Evolutionary conservation across 345 rosid species (phyloP), one percentile per base, ranked within the genome.

Genomic region (Reutealis trisperma): DNA sequence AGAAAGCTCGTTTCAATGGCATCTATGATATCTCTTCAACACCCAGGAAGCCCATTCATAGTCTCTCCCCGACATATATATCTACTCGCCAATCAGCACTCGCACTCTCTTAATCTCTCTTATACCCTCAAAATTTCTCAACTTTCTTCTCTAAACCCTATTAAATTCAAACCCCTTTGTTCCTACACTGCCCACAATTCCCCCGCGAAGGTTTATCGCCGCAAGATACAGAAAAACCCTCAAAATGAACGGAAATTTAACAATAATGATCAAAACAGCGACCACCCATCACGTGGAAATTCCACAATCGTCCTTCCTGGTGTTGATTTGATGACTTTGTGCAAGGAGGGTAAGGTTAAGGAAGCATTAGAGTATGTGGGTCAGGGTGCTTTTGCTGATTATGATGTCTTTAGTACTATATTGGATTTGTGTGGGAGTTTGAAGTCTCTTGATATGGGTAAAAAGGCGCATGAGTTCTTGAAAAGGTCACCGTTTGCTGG

Each of bases 331-430:
- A 57, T 77, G 74, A 73, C 79, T 25, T 67, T 88, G 79, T 79
- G 88, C 83, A 19, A 69, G 42, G 88, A 90, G 61, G 91, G 91
- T 0, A 88, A 82, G 79, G 64, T 87, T 27, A 80, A 82, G 59
- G 90, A 85, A 67, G 90, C 77, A 19, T 59, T 83, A 59, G 87
- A 74, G 69, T 75, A 0, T 68, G 63, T 88, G 71, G 73, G 74
- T 65, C 78, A 25, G 4, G 88, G 89, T 13, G 80, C 59, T 27
- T 51, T 27, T 27, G 88, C 85, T 32, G 86, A 80, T 73, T 76
- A 65, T 73, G 83, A 67, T 42, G 87, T 74, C 70, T 84, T 88
- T 22, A 37, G n/a, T 27, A 77, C 75, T 73, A 19, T 90, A 49
- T 37, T 88, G 80, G 85, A 84, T 69, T 67, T 71, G 2, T 83